Evolutionary conservation across 306 rosid genomes (phyloP).

Genomic region (Spatholobus suberectus): DNA sequence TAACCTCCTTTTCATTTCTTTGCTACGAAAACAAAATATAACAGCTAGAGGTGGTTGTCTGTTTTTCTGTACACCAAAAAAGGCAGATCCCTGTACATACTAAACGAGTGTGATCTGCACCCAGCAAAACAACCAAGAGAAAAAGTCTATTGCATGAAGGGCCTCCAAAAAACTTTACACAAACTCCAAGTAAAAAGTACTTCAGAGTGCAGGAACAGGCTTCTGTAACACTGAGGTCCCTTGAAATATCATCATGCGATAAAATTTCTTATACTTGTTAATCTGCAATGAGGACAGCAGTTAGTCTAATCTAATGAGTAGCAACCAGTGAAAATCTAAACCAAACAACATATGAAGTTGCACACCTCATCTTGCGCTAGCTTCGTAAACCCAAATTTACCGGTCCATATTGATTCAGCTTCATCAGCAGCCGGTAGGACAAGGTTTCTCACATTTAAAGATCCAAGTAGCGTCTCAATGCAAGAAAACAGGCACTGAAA

Average conservation of each 20-base stretch:
- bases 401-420: slow-evolving; percentile 89
- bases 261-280: slow-evolving; percentile 58
- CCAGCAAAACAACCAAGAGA: slow-evolving; percentile 30
- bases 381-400: slow-evolving; percentile 84
- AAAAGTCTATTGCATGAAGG: background rate
- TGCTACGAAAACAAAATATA: slow-evolving; percentile 48
- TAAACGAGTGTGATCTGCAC: slow-evolving; percentile 34
- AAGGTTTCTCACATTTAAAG: slow-evolving; percentile 66
- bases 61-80: slow-evolving; percentile 66
- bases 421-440: slow-evolving; percentile 95
- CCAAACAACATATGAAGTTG: background rate
- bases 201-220: slow-evolving; percentile 54
- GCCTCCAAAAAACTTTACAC: slow-evolving; percentile 39
- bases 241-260: slow-evolving; percentile 86
- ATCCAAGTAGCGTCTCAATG: slow-evolving; percentile 72
- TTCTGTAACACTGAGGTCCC: slow-evolving; percentile 78
- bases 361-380: slow-evolving; percentile 70
- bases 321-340: background rate
- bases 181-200: slow-evolving; percentile 4
- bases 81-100: slow-evolving; percentile 56
- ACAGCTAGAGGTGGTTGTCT: slow-evolving; percentile 38
- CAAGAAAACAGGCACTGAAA: slow-evolving; percentile 88
- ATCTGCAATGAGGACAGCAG: slow-evolving; percentile 49
- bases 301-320: background rate
- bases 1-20: slow-evolving; percentile 46